Percentiles rank a stretch among this genome's conserved stretches.
Conservation (phyloP, 345 rosid species). For the Salix caprea region DNA sequence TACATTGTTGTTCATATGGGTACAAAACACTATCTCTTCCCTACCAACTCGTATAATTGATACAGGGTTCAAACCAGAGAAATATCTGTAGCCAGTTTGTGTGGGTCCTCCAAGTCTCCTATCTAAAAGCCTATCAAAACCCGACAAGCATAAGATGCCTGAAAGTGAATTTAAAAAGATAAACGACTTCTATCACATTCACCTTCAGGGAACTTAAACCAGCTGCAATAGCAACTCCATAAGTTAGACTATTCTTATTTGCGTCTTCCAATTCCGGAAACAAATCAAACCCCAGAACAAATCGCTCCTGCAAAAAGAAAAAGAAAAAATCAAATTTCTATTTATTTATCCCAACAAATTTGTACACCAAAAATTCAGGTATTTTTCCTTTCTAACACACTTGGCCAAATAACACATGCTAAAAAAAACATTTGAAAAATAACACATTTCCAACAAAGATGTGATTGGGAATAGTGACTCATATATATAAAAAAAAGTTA, state of each 20-base stretch:
- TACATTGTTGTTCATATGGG: neutral
- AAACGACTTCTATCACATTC: too few species aligned
- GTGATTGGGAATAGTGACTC: too few species aligned
- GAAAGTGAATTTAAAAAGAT: too few species aligned
- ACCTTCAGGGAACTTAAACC: too few species aligned
- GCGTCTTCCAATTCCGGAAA: neutral
- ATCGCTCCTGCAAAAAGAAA: slow-evolving; percentile 51
- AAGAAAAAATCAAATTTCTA: neutral
- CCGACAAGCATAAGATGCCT: neutral
- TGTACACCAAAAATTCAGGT: neutral
- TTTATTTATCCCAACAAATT: neutral
- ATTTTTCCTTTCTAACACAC: too few species aligned
- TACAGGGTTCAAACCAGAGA: neutral
- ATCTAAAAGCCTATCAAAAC: neutral
- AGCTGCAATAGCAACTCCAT: neutral
- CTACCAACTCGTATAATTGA: neutral
- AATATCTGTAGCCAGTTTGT: neutral
- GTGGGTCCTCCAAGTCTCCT: neutral
- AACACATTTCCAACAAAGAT: too few species aligned
- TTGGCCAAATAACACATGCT: too few species aligned
- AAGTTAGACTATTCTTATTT: neutral
- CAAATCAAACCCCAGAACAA: slow-evolving; percentile 43
- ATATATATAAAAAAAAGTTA: too few species aligned
- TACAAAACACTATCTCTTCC: neutral
- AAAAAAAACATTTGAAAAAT: too few species aligned